Evolutionary conservation across 441 rosid genomes (phyloP).

Genomic region (Adansonia grandidieri): DNA sequence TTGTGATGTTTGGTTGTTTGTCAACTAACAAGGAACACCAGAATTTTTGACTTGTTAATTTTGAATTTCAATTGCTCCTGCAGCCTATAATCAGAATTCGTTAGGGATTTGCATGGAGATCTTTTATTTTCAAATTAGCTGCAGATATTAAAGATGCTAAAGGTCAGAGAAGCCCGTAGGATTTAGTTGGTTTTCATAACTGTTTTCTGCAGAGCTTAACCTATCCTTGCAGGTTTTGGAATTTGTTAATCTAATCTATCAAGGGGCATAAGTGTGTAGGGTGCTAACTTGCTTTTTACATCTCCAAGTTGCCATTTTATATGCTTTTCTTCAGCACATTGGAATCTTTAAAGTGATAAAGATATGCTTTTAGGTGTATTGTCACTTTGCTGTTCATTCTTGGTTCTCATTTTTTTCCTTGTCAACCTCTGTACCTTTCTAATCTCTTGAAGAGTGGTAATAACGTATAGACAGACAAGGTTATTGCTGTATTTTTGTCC

Average conservation of each 20-base stretch:
- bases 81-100: not conserved
- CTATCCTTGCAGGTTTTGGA: not conserved
- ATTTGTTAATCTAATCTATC: not conserved
- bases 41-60: not conserved
- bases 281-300: not conserved
- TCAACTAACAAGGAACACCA: not conserved
- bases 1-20: not conserved
- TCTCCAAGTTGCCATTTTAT: slow-evolving; percentile 1
- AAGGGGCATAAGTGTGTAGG: not conserved
- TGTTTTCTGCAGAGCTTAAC: not conserved
- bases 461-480: not conserved
- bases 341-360: not conserved
- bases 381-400: not conserved
- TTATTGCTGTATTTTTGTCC: not conserved
- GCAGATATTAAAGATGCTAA: slow-evolving; percentile 10
- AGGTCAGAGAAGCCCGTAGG: slow-evolving; percentile 1
- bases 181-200: not conserved
- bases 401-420: not conserved
- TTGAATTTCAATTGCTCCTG: slow-evolving; percentile 13
- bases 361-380: not conserved
- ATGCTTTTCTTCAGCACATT: not conserved
- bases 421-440: not conserved
- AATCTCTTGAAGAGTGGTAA: not conserved
- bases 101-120: slow-evolving; percentile 4
- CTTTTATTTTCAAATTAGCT: slow-evolving; percentile 11